These are phyloP conservation scores for Pseudogymnoascus sp. DNA, from an alignment of 2,329 filamentous ascomycete species.

Conservation along the genomic window DNA sequence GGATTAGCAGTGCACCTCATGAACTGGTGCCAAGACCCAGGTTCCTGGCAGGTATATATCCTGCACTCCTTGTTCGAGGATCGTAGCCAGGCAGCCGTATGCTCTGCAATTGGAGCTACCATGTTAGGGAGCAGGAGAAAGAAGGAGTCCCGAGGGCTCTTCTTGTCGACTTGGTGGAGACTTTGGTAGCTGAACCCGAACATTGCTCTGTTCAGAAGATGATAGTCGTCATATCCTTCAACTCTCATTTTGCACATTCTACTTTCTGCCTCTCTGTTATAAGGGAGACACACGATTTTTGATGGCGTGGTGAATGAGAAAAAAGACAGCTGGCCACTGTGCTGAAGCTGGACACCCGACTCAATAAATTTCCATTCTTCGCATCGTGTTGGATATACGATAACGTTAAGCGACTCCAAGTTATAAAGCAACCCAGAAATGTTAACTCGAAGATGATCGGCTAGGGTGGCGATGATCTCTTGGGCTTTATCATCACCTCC, in stretches of 20 bases:
- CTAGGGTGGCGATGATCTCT: conserved; percentile 8
- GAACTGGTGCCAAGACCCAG: conserved; percentile 43
- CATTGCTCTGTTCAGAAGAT: conserved; percentile 14
- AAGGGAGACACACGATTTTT: background rate
- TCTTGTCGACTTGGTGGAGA: conserved; percentile 14
- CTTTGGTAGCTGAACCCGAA: conserved; percentile 18
- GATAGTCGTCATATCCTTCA: background rate
- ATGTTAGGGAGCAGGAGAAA: conserved; percentile 42
- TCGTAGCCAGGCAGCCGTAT: conserved; percentile 39
- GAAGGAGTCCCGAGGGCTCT: conserved; percentile 27
- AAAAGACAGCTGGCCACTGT: background rate
- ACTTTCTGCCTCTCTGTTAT: background rate
- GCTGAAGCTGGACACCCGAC: background rate
- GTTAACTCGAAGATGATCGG: conserved; percentile 17
- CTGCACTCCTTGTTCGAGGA: conserved; percentile 32
- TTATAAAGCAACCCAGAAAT: conserved; percentile 18
- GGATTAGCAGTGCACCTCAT: conserved; percentile 18
- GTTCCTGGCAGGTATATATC: conserved; percentile 33
- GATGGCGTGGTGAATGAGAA: background rate
- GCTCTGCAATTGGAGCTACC: conserved; percentile 27
- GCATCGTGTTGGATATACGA: conserved; percentile 20
- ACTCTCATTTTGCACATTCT: background rate
- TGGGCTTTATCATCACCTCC: background rate
- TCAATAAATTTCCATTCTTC: conserved; percentile 25
- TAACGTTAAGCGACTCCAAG: conserved; percentile 16